These are phyloP conservation scores for Pyrus bretschneideri DNA, from an alignment of 306 rosid genomes.

Conservation along the genomic window DNA sequence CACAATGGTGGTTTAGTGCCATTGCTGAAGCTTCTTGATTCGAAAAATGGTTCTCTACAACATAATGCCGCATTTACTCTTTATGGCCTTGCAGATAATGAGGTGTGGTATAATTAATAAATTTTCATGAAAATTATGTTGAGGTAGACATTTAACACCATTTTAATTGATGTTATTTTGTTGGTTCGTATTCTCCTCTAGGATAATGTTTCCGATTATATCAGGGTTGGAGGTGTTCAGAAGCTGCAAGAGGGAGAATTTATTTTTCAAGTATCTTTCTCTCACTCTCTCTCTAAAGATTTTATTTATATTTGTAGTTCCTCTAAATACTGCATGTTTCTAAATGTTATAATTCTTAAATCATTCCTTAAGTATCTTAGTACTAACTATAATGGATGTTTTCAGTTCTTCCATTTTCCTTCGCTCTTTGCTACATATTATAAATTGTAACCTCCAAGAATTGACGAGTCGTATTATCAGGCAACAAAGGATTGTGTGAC, in stretches of 20 bases:
- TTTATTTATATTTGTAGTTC: constrained; percentile 9
- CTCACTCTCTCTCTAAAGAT: neutral
- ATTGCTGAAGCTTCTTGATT: constrained; percentile 92
- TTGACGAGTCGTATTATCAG: constrained; percentile 40
- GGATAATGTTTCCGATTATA: constrained; percentile 97
- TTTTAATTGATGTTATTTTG: constrained; percentile 22
- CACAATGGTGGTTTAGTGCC: constrained; percentile 91
- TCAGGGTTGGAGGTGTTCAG: constrained; percentile 96
- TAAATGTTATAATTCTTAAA: constrained; percentile 1
- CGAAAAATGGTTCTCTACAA: constrained; percentile 94
- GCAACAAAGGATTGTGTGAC: constrained; percentile 99
- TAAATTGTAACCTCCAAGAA: neutral
- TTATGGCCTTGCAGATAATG: constrained; percentile 97
- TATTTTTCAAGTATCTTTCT: constrained; percentile 78
- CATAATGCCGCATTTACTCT: constrained; percentile 99
- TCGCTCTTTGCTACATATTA: neutral
- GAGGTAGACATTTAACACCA: constrained; percentile 17
- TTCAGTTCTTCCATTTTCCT: neutral
- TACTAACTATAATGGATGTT: constrained; percentile 3
- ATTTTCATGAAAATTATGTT: constrained; percentile 11
- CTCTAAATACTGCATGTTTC: constrained; percentile 8
- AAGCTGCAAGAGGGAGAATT: constrained; percentile 96
- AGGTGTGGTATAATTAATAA: constrained; percentile 41
- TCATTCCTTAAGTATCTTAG: neutral
- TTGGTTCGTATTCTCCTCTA: constrained; percentile 35